Evolutionary conservation across 2,329 filamentous ascomycete genomes (phyloP).

Genomic region (Dothidotthia symphoricarpi): DNA sequence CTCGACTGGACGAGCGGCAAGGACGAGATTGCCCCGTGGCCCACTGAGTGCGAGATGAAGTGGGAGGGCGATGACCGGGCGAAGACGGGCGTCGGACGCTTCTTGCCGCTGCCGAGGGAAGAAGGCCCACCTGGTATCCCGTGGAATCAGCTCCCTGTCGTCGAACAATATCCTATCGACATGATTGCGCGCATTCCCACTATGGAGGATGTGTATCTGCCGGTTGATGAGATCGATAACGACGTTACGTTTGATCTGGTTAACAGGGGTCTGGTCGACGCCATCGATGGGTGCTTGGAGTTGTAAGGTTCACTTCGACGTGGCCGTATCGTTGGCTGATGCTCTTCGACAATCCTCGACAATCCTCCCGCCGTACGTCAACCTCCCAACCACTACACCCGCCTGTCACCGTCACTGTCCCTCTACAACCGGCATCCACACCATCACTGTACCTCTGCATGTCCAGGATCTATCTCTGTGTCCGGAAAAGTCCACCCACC

Average conservation of each 20-base stretch:
- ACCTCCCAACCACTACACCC: too few relatives aligned
- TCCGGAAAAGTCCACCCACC: too few relatives aligned
- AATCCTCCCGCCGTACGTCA: too few relatives aligned
- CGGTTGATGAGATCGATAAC: conserved; percentile 38
- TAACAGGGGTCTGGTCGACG: conserved; percentile 26
- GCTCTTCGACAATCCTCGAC: too few relatives aligned
- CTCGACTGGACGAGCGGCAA: conserved; percentile 32
- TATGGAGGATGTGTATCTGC: conserved; percentile 40
- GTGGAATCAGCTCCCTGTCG: conserved; percentile 43
- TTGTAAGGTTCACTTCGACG: too few relatives aligned
- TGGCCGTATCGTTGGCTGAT: too few relatives aligned
- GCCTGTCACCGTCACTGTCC: too few relatives aligned
- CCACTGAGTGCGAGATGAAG: conserved; percentile 43
- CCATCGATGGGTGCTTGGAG: conserved; percentile 27
- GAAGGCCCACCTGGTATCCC: conserved; percentile 40
- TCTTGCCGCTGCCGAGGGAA: conserved; percentile 46
- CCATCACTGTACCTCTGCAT: too few relatives aligned
- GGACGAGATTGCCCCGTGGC: conserved; percentile 44
- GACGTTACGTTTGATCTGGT: conserved; percentile 27
- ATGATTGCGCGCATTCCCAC: conserved; percentile 37
- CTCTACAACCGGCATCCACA: too few relatives aligned
- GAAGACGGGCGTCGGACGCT: conserved; percentile 45
- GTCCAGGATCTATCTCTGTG: too few relatives aligned
- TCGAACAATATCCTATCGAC: conserved; percentile 43
- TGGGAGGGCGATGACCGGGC: conserved; percentile 51